Conservation (phyloP, 2,329 filamentous ascomycete species). For the Fusarium ramigenum region DNA sequence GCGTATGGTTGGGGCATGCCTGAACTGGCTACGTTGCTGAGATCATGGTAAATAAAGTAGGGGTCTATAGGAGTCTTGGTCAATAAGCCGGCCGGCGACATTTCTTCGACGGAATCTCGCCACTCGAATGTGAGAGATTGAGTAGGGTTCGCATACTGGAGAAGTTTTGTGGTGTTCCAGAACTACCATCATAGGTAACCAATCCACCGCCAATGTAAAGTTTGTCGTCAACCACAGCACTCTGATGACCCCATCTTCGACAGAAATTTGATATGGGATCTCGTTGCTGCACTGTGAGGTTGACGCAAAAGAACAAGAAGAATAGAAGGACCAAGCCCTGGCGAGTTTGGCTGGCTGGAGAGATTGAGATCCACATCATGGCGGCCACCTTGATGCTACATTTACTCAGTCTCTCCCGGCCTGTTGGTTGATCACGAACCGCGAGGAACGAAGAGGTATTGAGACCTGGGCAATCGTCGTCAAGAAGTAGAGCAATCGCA, state of each 20-base stretch:
- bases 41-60: slow-evolving; percentile 64
- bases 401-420: slow-evolving; percentile 35
- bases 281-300: slow-evolving; percentile 48
- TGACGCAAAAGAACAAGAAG: slow-evolving; percentile 32
- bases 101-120: not conserved
- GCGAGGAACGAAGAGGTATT: slow-evolving; percentile 1
- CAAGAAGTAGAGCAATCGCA: not conserved
- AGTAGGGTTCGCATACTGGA: slow-evolving; percentile 58
- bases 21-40: slow-evolving; percentile 55
- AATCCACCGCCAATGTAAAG: slow-evolving; percentile 72
- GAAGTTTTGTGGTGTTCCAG: slow-evolving; percentile 60
- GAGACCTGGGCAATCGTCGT: slow-evolving; percentile 1
- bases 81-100: not conserved
- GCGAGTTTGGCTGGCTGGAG: slow-evolving; percentile 21
- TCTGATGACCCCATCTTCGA: slow-evolving; percentile 66
- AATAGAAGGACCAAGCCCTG: slow-evolving; percentile 32
- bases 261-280: slow-evolving; percentile 65
- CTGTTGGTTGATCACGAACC: slow-evolving; percentile 16
- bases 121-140: not conserved
- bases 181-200: slow-evolving; percentile 62
- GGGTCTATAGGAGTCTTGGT: slow-evolving; percentile 18
- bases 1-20: slow-evolving; percentile 63
- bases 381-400: slow-evolving; percentile 28
- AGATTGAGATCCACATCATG: slow-evolving; percentile 40
- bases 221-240: slow-evolving; percentile 65